Evolutionary conservation across 192 early-diverging fungal species (phyloP).

Genomic region (Backusella circina): DNA sequence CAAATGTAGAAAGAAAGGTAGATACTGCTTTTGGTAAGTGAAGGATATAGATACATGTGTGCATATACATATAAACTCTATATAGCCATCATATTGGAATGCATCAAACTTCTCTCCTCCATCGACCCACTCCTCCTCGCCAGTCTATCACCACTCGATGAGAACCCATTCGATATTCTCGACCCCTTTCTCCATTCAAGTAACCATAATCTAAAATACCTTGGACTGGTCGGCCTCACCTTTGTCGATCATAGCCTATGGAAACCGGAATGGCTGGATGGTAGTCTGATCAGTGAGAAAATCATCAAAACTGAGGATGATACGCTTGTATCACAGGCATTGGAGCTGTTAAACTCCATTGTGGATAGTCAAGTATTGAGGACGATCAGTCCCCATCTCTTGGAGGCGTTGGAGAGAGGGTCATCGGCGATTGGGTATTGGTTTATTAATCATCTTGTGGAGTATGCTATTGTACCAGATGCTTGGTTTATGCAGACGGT

Average conservation of each 20-base stretch:
- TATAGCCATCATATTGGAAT: slow-evolving; percentile 36
- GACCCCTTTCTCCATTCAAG: slow-evolving; percentile 34
- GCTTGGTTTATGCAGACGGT: slow-evolving; percentile 10
- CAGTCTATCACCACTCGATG: background rate
- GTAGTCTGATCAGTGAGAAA: slow-evolving; percentile 6
- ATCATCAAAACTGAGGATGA: slow-evolving; percentile 9
- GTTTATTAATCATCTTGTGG: background rate
- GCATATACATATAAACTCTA: background rate
- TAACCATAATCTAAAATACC: slow-evolving; percentile 50
- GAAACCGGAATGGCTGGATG: slow-evolving; percentile 18
- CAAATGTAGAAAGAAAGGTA: slow-evolving; percentile 27
- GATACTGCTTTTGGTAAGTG: slow-evolving; percentile 42
- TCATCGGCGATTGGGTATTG: background rate
- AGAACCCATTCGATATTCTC: slow-evolving; percentile 13
- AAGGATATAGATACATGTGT: background rate
- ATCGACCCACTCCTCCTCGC: background rate
- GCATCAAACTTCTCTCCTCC: slow-evolving; percentile 18
- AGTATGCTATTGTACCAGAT: background rate
- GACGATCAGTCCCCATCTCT: background rate
- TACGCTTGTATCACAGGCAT: background rate
- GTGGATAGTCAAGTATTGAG: background rate
- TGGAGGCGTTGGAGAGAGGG: background rate
- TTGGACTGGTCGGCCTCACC: slow-evolving; percentile 39
- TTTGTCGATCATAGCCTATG: slow-evolving; percentile 17
- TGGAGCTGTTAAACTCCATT: background rate